Evolutionary conservation across 768 basidiomycete genomes (phyloP).

Genomic region (Pleurotus giganteus): DNA sequence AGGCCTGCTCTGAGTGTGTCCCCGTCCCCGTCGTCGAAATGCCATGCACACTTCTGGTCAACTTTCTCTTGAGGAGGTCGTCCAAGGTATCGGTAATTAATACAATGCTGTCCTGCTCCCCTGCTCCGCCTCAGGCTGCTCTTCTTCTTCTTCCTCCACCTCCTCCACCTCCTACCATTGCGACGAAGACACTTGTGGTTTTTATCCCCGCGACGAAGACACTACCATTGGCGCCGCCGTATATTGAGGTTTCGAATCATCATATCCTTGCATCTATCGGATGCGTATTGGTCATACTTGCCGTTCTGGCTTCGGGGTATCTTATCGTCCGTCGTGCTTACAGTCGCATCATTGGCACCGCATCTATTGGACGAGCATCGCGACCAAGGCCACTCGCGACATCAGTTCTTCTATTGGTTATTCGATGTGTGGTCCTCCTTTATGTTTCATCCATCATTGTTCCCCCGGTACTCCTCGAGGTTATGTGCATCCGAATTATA

Average conservation of each 20-base stretch:
- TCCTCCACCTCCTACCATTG: neutral
- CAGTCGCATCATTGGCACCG: neutral
- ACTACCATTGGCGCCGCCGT: neutral
- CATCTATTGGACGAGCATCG: neutral
- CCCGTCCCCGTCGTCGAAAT: neutral
- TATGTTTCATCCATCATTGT: neutral
- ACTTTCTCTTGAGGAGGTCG: neutral
- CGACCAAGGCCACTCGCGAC: neutral
- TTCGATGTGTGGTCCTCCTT: neutral
- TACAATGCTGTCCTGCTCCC: too few relatives aligned
- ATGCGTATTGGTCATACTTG: neutral
- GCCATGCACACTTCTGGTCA: neutral
- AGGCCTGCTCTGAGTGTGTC: neutral
- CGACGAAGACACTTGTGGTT: neutral
- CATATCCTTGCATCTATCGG: neutral
- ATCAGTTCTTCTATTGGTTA: neutral
- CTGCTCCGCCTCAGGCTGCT: too few relatives aligned
- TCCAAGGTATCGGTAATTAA: too few relatives aligned
- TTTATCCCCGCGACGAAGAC: neutral
- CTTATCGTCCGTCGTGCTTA: neutral
- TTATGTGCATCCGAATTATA: neutral
- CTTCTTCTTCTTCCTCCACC: neutral
- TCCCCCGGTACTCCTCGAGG: neutral
- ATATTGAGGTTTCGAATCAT: neutral
- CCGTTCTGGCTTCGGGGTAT: neutral